Conservation (phyloP, 2,329 filamentous ascomycete species). For the Clathrospora elynae region DNA sequence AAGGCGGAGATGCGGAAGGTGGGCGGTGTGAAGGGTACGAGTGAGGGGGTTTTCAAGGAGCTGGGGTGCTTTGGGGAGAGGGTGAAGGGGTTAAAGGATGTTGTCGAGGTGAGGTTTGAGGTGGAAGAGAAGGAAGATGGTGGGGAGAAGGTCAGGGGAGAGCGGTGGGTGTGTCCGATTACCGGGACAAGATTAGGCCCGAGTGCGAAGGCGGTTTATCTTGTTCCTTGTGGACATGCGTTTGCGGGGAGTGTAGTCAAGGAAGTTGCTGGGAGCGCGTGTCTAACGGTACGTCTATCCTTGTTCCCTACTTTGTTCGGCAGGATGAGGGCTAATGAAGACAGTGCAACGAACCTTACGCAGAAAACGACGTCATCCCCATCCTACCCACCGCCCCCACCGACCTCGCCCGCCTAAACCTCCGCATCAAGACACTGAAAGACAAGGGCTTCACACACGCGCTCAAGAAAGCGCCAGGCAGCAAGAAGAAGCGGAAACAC, state of each 20-base stretch:
- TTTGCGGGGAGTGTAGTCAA: conserved; percentile 87
- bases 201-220: conserved; percentile 77
- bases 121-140: conserved; percentile 50
- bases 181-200: conserved; percentile 86
- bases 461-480: conserved; percentile 74
- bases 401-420: conserved; percentile 71
- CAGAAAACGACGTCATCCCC: conserved; percentile 75
- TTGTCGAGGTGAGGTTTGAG: conserved; percentile 83
- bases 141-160: conserved; percentile 53
- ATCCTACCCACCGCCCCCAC: conserved; percentile 74
- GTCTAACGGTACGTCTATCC: conserved; percentile 62
- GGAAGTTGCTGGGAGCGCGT: conserved; percentile 71
- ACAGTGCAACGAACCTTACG: conserved; percentile 77
- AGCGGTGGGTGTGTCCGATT: conserved; percentile 81
- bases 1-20: conserved; percentile 62
- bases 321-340: conserved; percentile 15
- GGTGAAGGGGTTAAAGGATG: conserved; percentile 81
- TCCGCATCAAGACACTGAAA: conserved; percentile 70
- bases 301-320: conserved; percentile 19
- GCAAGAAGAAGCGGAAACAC: conserved; percentile 77
- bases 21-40: conserved; percentile 55
- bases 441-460: conserved; percentile 79
- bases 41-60: conserved; percentile 61
- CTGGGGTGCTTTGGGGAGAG: conserved; percentile 59
- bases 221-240: conserved; percentile 94